Evolutionary conservation across 352 stramenopile genomes (phyloP), one percentile per base, ranked within the genome.

Genomic region (Phytopythium vexans): DNA sequence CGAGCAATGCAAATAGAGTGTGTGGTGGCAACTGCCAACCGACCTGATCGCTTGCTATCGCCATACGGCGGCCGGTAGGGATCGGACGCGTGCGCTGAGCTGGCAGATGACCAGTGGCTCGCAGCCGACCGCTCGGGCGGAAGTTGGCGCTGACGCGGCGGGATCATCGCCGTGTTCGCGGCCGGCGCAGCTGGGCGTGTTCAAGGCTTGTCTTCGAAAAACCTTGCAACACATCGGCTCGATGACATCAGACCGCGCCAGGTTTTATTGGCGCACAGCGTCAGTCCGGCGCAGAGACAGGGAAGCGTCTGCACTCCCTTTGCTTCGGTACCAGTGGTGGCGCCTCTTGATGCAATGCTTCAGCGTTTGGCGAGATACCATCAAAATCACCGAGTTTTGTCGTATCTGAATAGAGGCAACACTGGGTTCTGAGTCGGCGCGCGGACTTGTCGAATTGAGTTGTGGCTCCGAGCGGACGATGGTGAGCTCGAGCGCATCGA

Each of bases 1-100:
- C 42, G 56, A 60, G 12, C 38, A 42, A 37, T 72, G 44, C 52
- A 68, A 62, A 44, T 66, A 60, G 21, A 27, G 21, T 27, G 21
- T 27, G 21, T 27, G 21, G 21, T 27, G 21, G 1, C 21, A 27
- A 27, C 21, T 27, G 21, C 21, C 21, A 27, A 27, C 21, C 21
- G 2, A 27, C 21, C 21, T 27, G 21, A 27, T 27, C 21, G 21
- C 21, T 27, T 27, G 21, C 21, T 27, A 27, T 27, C 21, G 2
- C 21, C 21, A 27, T 27, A 2, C 21, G 21, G 21, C 21, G 2
- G 2, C 21, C 21, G 21, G 21, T 27, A 27, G 21, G 21, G 21
- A 27, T 27, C 21, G 21, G 21, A 27, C 21, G 21, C 21, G 21
- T 27, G 21, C 2, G 21, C 21, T 27, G 21, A 27, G 21, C 21